Conservation (phyloP, 1,139 yeast genomes). For the Scheffersomyces lignicola region DNA sequence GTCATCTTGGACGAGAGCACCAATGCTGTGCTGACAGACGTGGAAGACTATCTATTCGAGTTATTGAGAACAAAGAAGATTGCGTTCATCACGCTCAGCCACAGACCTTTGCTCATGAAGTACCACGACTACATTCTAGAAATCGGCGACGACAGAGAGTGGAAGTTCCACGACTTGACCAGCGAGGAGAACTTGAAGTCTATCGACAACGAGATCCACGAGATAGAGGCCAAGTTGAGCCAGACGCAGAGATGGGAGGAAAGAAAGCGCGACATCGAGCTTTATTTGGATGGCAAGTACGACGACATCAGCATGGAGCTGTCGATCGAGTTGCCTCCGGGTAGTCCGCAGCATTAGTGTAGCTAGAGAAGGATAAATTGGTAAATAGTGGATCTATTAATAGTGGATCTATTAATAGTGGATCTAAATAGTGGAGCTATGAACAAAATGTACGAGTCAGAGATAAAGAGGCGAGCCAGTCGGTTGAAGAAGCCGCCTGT, state of each 20-base stretch:
- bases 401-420: too few species aligned
- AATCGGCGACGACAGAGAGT: constrained; percentile 52
- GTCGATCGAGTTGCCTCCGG: constrained; percentile 1
- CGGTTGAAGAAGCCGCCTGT: too few species aligned
- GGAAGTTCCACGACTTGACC: constrained; percentile 50
- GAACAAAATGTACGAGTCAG: too few species aligned
- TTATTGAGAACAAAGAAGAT: constrained; percentile 67
- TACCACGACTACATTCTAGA: constrained; percentile 80
- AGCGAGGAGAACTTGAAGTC: constrained; percentile 60
- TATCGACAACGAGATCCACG: constrained; percentile 67
- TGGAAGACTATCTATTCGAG: constrained; percentile 86
- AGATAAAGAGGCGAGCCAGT: too few species aligned
- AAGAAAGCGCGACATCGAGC: constrained; percentile 46
- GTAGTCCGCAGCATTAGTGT: too few species aligned
- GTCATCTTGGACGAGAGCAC: constrained; percentile 92
- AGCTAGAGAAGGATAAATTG: too few species aligned
- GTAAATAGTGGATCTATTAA: too few species aligned
- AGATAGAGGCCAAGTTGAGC: constrained; percentile 53
- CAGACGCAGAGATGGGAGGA: constrained; percentile 53
- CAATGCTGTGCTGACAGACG: constrained; percentile 88
- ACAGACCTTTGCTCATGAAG: constrained; percentile 80
- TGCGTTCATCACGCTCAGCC: constrained; percentile 81
- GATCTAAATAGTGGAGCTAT: too few species aligned
- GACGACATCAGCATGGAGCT: constrained; percentile 15
- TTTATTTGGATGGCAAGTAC: constrained; percentile 40